phyloP scores from a whole-genome alignment of 176 grass and related monocot species.

The Ensete ventricosum region DNA sequence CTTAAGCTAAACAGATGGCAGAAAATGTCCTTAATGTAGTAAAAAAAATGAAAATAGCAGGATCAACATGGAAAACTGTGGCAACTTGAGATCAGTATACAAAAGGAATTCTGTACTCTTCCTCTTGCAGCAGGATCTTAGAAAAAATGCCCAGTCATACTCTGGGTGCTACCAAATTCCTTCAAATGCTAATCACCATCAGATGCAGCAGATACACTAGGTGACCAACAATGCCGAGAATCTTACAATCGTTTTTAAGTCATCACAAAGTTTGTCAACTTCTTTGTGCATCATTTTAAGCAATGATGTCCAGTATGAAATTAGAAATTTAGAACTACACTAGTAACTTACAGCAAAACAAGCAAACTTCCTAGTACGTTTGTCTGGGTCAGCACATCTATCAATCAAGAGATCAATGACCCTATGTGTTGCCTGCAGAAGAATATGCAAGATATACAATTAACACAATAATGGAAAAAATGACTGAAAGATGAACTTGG shows the following conservation, averaged over 20 bases:
- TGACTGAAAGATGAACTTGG: neutral
- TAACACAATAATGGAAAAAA: neutral
- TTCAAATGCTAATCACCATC: neutral
- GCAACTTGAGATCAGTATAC: too few relatives aligned
- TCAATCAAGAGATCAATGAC: slow-evolving; percentile 80
- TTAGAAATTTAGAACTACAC: neutral
- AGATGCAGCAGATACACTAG: too few relatives aligned
- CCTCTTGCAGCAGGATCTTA: neutral
- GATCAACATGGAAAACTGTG: neutral
- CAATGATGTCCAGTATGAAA: neutral
- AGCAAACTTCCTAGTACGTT: slow-evolving; percentile 85
- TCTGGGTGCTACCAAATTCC: neutral
- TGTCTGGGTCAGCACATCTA: slow-evolving; percentile 83
- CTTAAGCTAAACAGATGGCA: neutral
- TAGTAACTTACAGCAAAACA: slow-evolving; percentile 83
- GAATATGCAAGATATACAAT: slow-evolving; percentile 8
- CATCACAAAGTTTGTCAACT: neutral
- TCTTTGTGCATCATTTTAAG: neutral
- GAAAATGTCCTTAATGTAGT: neutral
- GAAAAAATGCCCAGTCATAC: neutral
- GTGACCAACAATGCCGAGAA: neutral
- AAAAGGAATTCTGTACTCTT: too few relatives aligned
- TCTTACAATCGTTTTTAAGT: neutral
- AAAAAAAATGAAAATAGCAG: neutral
- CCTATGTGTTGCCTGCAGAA: slow-evolving; percentile 49